A percentile compares a stretch with the other conserved stretches of the same genome.
Evolutionary conservation across 768 basidiomycete species (phyloP).

Genomic region (Pholiota molesta): DNA sequence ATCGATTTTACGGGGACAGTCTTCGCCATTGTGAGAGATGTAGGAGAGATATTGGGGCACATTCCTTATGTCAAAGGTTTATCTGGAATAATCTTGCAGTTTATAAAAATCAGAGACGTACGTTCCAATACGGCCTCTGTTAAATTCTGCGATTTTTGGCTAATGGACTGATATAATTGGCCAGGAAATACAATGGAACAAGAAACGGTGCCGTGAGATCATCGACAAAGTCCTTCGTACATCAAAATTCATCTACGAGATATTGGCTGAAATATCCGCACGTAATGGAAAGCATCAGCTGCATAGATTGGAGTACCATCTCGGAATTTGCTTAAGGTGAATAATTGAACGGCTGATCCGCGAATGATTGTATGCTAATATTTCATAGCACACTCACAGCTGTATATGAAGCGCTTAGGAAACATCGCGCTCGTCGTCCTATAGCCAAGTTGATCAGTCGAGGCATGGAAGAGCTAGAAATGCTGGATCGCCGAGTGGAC

Average conservation of each 20-base stretch:
- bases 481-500: background rate
- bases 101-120: constrained; percentile 3
- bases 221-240: background rate
- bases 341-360: background rate
- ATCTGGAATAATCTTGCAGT: constrained; percentile 1
- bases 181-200: background rate
- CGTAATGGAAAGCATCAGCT: background rate
- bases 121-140: background rate
- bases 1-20: background rate
- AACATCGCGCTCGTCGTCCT: background rate
- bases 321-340: background rate
- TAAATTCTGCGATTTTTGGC: no score
- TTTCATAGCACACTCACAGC: background rate
- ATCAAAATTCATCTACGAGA: background rate
- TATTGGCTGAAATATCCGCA: background rate
- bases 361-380: background rate
- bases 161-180: no score
- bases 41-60: background rate
- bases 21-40: background rate
- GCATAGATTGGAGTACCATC: background rate
- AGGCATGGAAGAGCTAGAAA: background rate
- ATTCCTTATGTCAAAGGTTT: background rate
- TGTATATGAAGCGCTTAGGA: background rate
- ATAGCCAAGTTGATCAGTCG: background rate
- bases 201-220: background rate